A percentile compares a stretch with the other conserved stretches of the same genome.
Conservation (phyloP, 495 filamentous ascomycete genomes). For the Hyaloscypha variabilis region DNA sequence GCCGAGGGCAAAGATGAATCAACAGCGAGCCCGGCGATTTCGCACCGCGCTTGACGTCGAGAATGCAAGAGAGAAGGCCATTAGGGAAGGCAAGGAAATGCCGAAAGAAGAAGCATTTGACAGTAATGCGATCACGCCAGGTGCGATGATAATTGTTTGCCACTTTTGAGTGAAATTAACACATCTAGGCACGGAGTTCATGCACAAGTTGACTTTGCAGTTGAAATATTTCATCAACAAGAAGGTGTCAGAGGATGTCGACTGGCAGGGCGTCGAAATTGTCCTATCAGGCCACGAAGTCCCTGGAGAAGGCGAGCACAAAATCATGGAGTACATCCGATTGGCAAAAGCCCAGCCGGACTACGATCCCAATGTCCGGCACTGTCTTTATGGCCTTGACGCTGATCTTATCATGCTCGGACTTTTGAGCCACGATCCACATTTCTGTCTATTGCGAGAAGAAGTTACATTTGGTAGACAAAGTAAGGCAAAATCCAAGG, state of each 20-base stretch:
- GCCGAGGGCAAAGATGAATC: slow-evolving; percentile 99
- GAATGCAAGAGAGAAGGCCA: slow-evolving; percentile 84
- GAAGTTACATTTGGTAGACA: slow-evolving; percentile 96
- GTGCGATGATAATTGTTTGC: slow-evolving; percentile 21
- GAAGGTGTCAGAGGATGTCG: slow-evolving; percentile 93
- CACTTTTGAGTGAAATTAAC: slow-evolving; percentile 24
- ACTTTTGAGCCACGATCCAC: slow-evolving; percentile 93
- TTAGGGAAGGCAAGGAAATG: slow-evolving; percentile 84
- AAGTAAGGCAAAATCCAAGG: slow-evolving; percentile 84
- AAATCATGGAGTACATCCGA: slow-evolving; percentile 99
- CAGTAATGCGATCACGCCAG: slow-evolving; percentile 97
- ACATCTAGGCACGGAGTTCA: slow-evolving; percentile 76
- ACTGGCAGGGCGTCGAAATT: slow-evolving; percentile 96
- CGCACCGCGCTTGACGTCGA: slow-evolving; percentile 93
- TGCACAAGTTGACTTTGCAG: slow-evolving; percentile 92
- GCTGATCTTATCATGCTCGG: slow-evolving; percentile 99
- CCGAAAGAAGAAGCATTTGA: slow-evolving; percentile 96
- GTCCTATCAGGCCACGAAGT: slow-evolving; percentile 98
- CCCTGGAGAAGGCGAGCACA: slow-evolving; percentile 98
- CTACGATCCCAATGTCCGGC: slow-evolving; percentile 94
- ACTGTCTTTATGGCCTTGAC: slow-evolving; percentile 97
- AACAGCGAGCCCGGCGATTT: slow-evolving; percentile 94
- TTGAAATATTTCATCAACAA: slow-evolving; percentile 99
- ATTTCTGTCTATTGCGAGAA: slow-evolving; percentile 95
- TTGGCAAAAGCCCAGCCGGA: slow-evolving; percentile 91